Percentiles rank a stretch among this genome's conserved stretches.
These are phyloP conservation scores for Fimicolochytrium jonesii DNA, from an alignment of 192 early-diverging fungal species.

Conservation along the genomic window DNA sequence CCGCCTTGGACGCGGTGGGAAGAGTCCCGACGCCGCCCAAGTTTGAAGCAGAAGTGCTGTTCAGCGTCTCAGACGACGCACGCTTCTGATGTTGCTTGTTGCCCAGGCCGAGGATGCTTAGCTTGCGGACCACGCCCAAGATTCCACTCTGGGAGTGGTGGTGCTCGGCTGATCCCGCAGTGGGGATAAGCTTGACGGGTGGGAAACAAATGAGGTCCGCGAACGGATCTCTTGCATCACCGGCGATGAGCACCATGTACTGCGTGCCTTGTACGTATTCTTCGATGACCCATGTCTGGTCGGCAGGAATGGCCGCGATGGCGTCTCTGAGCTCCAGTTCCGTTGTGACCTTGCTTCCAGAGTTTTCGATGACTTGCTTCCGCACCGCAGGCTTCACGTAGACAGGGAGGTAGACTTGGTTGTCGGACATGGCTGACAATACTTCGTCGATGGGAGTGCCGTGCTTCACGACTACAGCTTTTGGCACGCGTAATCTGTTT, in stretches of 20 bases:
- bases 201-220: slow-evolving; percentile 33
- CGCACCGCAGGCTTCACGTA: slow-evolving; percentile 25
- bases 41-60: background rate
- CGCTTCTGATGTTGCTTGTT: background rate
- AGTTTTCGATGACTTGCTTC: slow-evolving; percentile 1
- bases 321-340: slow-evolving; percentile 12
- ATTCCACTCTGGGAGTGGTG: slow-evolving; percentile 2
- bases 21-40: no score
- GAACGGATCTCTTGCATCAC: slow-evolving; percentile 29
- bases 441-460: background rate
- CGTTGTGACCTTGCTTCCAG: slow-evolving; percentile 1
- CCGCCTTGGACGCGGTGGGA: no score
- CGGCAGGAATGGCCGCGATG: slow-evolving; percentile 10
- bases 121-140: slow-evolving; percentile 12
- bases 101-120: slow-evolving; percentile 11
- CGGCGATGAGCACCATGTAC: slow-evolving; percentile 30
- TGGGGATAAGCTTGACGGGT: slow-evolving; percentile 2
- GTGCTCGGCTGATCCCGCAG: background rate
- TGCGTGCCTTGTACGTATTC: slow-evolving; percentile 20
- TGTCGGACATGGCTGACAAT: background rate
- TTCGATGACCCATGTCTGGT: slow-evolving; percentile 26
- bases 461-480: background rate
- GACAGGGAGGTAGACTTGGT: slow-evolving; percentile 22
- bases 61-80: background rate
- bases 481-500: slow-evolving; percentile 16